Percentiles rank a stretch among this genome's conserved stretches.
Evolutionary conservation across 2,329 filamentous ascomycete species (phyloP).

Genomic region (Clarireedia monteithiana): DNA sequence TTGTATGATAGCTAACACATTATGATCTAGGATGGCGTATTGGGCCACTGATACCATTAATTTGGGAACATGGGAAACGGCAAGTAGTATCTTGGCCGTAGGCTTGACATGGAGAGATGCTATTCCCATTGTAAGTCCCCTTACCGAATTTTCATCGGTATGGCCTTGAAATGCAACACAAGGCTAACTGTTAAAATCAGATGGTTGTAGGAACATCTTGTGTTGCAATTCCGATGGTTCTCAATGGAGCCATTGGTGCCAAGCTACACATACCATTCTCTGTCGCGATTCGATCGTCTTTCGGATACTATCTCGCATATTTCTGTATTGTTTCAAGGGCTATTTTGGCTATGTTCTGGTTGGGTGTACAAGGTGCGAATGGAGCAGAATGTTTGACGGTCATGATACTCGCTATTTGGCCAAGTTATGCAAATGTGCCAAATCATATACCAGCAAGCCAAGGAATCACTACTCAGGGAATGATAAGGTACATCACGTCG

Average conservation of each 20-base stretch:
- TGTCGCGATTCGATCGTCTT: constrained; percentile 37
- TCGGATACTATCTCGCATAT: constrained; percentile 39
- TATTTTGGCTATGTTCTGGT: constrained; percentile 46
- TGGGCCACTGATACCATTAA: constrained; percentile 35
- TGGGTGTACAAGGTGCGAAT: constrained; percentile 58
- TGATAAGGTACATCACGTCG: constrained; percentile 35
- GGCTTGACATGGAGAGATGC: constrained; percentile 49
- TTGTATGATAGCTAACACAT: neutral
- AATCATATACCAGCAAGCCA: constrained; percentile 34
- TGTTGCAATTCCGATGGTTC: constrained; percentile 45
- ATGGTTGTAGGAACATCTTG: constrained; percentile 55
- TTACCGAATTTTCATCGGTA: constrained; percentile 8
- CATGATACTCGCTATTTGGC: constrained; percentile 43
- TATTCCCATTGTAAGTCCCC: constrained; percentile 31
- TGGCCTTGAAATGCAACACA: too few relatives aligned
- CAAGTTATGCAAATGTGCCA: constrained; percentile 37
- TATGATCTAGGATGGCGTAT: constrained; percentile 28
- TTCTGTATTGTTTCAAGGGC: constrained; percentile 34
- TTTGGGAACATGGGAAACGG: constrained; percentile 44
- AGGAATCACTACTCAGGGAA: constrained; percentile 48
- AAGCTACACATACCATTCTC: constrained; percentile 42
- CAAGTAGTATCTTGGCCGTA: constrained; percentile 39
- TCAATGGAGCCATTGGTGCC: constrained; percentile 40
- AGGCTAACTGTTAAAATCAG: constrained; percentile 8
- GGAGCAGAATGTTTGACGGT: constrained; percentile 44